These are phyloP conservation scores for Podaxis pistillaris DNA, from an alignment of 768 basidiomycete genomes.

Conservation along the genomic window DNA sequence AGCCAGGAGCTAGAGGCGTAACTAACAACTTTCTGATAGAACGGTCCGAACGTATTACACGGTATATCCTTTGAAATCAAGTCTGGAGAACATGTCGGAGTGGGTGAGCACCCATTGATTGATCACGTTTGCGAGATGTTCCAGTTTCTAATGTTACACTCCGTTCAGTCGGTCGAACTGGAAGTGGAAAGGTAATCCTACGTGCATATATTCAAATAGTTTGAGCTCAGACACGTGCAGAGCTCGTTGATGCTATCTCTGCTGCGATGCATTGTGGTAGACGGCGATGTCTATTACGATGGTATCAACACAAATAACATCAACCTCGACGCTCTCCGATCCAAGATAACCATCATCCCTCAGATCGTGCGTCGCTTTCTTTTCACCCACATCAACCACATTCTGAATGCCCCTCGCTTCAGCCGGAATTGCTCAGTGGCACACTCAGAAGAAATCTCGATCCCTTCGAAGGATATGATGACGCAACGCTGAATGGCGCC, in stretches of 20 bases:
- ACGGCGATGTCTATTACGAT: conserved; percentile 52
- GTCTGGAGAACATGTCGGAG: conserved; percentile 59
- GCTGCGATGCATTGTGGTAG: conserved; percentile 50
- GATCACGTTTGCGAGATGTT: background rate
- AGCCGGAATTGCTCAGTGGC: conserved; percentile 53
- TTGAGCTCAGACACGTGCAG: conserved; percentile 6
- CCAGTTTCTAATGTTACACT: background rate
- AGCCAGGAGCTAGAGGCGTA: background rate
- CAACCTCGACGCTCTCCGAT: conserved; percentile 54
- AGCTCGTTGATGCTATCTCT: conserved; percentile 41
- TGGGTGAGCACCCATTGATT: conserved; percentile 19
- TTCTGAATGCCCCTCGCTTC: background rate
- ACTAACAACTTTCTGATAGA: conserved; percentile 9
- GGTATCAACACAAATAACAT: conserved; percentile 42
- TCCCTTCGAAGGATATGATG: conserved; percentile 56
- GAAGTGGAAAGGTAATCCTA: conserved; percentile 22
- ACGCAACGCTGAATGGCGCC: conserved; percentile 35
- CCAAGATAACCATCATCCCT: conserved; percentile 56
- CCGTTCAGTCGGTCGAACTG: conserved; percentile 23
- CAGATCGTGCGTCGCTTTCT: conserved; percentile 22
- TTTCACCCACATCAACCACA: too few species aligned
- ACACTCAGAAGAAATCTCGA: conserved; percentile 61
- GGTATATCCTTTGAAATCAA: conserved; percentile 49
- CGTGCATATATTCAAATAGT: background rate
- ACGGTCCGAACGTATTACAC: conserved; percentile 46